A percentile compares a stretch with the other conserved stretches of the same genome.
phyloP scores from a whole-genome alignment of 1,284 basidiomycete species.

The Ganoderma sp. region DNA sequence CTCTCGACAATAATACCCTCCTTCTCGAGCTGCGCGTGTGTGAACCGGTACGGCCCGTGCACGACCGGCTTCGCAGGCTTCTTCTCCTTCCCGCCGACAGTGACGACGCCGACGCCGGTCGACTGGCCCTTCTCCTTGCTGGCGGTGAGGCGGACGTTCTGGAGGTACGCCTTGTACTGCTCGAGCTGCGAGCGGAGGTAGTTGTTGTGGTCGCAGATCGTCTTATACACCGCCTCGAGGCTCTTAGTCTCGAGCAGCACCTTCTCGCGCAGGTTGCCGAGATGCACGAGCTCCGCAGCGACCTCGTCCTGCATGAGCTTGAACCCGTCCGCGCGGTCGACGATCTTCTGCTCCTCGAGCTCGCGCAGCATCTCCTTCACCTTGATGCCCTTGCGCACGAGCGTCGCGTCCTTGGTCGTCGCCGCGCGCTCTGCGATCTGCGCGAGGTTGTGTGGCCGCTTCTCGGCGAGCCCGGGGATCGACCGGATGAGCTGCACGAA shows the following conservation, averaged over 20 bases:
- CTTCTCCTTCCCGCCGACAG: conserved; percentile 97
- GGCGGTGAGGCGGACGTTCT: conserved; percentile 93
- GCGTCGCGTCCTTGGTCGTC: conserved; percentile 93
- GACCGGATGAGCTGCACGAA: conserved; percentile 98
- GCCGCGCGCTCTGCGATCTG: conserved; percentile 93
- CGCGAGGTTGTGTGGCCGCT: conserved; percentile 89
- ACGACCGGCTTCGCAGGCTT: conserved; percentile 86
- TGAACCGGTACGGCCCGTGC: conserved; percentile 95
- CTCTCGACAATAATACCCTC: conserved; percentile 99
- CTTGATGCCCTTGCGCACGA: conserved; percentile 97
- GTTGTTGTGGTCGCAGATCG: conserved; percentile 98
- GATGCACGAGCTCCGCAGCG: conserved; percentile 90
- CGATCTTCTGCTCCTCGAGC: conserved; percentile 88
- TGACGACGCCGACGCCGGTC: conserved; percentile 93
- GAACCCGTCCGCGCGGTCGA: conserved; percentile 85
- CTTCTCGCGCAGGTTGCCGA: conserved; percentile 97
- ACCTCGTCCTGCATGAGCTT: conserved; percentile 98
- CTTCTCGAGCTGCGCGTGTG: conserved; percentile 97
- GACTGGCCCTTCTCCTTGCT: conserved; percentile 84
- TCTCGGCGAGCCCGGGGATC: conserved; percentile 83
- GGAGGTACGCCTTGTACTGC: conserved; percentile 99
- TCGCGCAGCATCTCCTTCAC: conserved; percentile 99
- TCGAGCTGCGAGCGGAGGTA: conserved; percentile 96
- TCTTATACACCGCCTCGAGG: conserved; percentile 97
- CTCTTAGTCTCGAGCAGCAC: conserved; percentile 91